Percentiles rank a stretch among this genome's conserved stretches.
These are phyloP conservation scores for Alternaria ventricosa DNA, from an alignment of 2,329 filamentous ascomycete genomes.

Conservation along the genomic window DNA sequence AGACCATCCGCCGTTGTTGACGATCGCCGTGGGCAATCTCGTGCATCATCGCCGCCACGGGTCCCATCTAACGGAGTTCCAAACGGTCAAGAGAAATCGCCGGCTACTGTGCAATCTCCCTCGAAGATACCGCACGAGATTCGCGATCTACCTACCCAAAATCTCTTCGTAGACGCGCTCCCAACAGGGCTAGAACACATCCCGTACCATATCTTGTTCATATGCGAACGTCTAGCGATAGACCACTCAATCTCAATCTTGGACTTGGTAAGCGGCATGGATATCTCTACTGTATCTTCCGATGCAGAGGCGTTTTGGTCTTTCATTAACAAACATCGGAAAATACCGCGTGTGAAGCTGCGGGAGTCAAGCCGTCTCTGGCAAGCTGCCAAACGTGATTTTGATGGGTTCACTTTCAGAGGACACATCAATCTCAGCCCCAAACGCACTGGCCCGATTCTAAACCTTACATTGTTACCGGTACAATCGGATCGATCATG, in stretches of 20 bases:
- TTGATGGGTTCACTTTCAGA: conserved; percentile 45
- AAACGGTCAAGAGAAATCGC: background rate
- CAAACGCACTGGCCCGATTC: conserved; percentile 23
- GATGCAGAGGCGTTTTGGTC: conserved; percentile 32
- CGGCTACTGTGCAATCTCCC: conserved; percentile 18
- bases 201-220: conserved; percentile 44
- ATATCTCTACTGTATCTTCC: background rate
- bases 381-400: conserved; percentile 24
- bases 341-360: conserved; percentile 1
- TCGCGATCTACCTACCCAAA: conserved; percentile 31
- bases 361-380: conserved; percentile 32
- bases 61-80: too few relatives aligned
- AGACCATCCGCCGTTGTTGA: background rate
- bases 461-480: conserved; percentile 33
- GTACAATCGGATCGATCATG: conserved; percentile 42
- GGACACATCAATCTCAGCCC: conserved; percentile 32
- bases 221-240: conserved; percentile 38
- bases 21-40: background rate
- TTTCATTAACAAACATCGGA: conserved; percentile 6
- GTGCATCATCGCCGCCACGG: background rate
- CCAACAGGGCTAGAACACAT: conserved; percentile 9
- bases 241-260: conserved; percentile 15
- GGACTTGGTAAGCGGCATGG: conserved; percentile 23
- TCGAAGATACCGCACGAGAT: conserved; percentile 31
- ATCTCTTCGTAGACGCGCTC: conserved; percentile 37